A percentile compares a stretch with the other conserved stretches of the same genome.
Evolutionary conservation across 2,329 filamentous ascomycete genomes (phyloP).

Genomic region (Paecilomyces fulvus): DNA sequence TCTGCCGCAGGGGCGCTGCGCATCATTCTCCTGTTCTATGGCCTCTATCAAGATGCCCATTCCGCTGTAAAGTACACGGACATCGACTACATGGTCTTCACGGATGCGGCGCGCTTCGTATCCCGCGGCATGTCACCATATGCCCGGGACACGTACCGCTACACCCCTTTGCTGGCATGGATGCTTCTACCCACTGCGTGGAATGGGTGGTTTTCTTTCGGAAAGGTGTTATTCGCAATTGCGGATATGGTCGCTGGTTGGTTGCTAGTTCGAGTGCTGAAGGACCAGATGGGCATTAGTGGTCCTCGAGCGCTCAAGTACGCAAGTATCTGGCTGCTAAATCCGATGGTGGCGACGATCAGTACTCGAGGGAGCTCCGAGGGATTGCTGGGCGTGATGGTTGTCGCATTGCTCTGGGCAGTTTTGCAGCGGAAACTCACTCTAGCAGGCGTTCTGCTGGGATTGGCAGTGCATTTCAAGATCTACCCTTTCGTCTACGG

Average conservation of each 20-base stretch:
- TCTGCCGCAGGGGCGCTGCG: constrained; percentile 53
- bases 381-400: constrained; percentile 76
- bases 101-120: constrained; percentile 77
- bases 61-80: constrained; percentile 96
- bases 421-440: constrained; percentile 54
- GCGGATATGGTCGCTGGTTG: constrained; percentile 80
- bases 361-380: constrained; percentile 92
- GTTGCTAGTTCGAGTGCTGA: constrained; percentile 56
- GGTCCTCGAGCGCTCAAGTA: constrained; percentile 58
- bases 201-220: constrained; percentile 63
- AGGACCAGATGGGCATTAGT: constrained; percentile 39
- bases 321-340: constrained; percentile 84
- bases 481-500: constrained; percentile 98
- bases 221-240: constrained; percentile 76
- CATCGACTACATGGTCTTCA: constrained; percentile 98
- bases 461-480: constrained; percentile 89
- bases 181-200: constrained; percentile 71
- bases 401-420: constrained; percentile 76
- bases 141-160: constrained; percentile 85
- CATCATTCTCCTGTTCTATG: constrained; percentile 68
- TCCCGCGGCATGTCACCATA: constrained; percentile 67
- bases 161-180: constrained; percentile 91
- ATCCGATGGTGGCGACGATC: constrained; percentile 97
- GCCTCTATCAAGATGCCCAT: constrained; percentile 83
- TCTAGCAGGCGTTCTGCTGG: constrained; percentile 67